Conservation (phyloP, 2,329 filamentous ascomycete species). For the Colletotrichum camelliae region DNA sequence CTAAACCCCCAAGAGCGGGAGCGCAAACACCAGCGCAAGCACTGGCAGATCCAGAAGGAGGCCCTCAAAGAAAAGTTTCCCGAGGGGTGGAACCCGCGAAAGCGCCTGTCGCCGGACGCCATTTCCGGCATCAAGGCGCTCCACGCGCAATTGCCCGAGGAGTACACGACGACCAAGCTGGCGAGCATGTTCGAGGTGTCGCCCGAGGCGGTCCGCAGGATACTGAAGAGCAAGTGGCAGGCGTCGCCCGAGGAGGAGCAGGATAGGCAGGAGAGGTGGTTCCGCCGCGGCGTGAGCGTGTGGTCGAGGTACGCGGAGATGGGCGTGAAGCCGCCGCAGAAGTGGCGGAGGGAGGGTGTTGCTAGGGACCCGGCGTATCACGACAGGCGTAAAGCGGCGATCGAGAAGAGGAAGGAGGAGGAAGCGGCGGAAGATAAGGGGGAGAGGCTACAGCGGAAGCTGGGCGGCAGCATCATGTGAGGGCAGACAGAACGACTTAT, state of each 20-base stretch:
- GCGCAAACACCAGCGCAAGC: conserved; percentile 39
- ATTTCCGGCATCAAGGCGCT: conserved; percentile 88
- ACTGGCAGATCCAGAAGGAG: conserved; percentile 79
- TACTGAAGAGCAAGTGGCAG: conserved; percentile 80
- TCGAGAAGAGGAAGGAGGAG: conserved; percentile 27
- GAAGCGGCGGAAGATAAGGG: conserved; percentile 30
- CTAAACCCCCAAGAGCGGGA: conserved; percentile 27
- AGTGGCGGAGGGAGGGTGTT: conserved; percentile 63
- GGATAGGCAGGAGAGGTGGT: conserved; percentile 65
- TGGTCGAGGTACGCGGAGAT: conserved; percentile 66
- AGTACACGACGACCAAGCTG: conserved; percentile 77
- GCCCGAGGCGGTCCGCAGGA: conserved; percentile 84
- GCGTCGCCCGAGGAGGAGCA: conserved; percentile 63
- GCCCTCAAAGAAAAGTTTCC: conserved; percentile 80
- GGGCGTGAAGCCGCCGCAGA: conserved; percentile 65
- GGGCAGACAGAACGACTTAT: too few relatives aligned
- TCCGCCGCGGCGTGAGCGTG: conserved; percentile 62
- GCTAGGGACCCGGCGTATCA: conserved; percentile 49
- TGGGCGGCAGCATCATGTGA: conserved; percentile 32
- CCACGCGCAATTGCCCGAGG: conserved; percentile 76
- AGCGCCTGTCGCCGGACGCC: conserved; percentile 89
- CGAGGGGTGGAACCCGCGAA: conserved; percentile 81
- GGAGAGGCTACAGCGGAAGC: conserved; percentile 29
- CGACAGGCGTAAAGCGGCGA: conserved; percentile 32
- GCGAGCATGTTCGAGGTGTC: conserved; percentile 85